Evolutionary conservation across 192 early-diverging fungal genomes (phyloP).

Genomic region (Globomyces pollinis-pini): DNA sequence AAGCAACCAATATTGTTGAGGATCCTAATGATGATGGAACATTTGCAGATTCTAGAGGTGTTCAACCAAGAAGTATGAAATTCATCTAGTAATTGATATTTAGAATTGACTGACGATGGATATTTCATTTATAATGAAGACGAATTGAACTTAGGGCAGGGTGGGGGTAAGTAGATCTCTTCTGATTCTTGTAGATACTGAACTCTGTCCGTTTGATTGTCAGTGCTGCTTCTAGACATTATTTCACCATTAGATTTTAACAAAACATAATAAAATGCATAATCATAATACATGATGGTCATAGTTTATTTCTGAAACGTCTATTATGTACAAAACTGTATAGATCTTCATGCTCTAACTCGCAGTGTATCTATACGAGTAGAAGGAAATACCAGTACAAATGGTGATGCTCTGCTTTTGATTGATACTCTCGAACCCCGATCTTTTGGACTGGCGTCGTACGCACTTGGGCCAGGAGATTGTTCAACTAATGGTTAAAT

Average conservation of each 20-base stretch:
- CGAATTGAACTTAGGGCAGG: constrained; percentile 37
- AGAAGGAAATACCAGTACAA: constrained; percentile 41
- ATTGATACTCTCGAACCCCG: constrained; percentile 25
- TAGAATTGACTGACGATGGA: constrained; percentile 34
- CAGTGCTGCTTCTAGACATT: constrained; percentile 36
- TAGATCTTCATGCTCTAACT: too few species aligned
- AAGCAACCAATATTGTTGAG: neutral
- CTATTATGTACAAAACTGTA: too few species aligned
- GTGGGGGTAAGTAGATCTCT: too few species aligned
- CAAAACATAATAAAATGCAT: too few species aligned
- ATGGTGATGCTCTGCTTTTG: constrained; percentile 40
- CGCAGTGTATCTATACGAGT: constrained; percentile 30
- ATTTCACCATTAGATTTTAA: neutral
- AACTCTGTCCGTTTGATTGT: constrained; percentile 42
- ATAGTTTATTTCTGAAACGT: too few species aligned
- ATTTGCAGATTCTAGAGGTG: constrained; percentile 10
- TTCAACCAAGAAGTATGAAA: constrained; percentile 3
- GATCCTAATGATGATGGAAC: constrained; percentile 11
- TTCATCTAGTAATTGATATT: too few species aligned
- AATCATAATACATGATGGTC: too few species aligned
- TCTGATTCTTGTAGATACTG: too few species aligned
- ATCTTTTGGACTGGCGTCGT: constrained; percentile 14
- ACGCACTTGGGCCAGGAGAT: constrained; percentile 38
- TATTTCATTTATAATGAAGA: constrained; percentile 31
- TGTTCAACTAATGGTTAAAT: constrained; percentile 9